Percentiles rank a stretch among this genome's conserved stretches.
These are phyloP conservation scores for Hypoxylon sp. DNA, from an alignment of 2,329 filamentous ascomycete species.

Conservation along the genomic window DNA sequence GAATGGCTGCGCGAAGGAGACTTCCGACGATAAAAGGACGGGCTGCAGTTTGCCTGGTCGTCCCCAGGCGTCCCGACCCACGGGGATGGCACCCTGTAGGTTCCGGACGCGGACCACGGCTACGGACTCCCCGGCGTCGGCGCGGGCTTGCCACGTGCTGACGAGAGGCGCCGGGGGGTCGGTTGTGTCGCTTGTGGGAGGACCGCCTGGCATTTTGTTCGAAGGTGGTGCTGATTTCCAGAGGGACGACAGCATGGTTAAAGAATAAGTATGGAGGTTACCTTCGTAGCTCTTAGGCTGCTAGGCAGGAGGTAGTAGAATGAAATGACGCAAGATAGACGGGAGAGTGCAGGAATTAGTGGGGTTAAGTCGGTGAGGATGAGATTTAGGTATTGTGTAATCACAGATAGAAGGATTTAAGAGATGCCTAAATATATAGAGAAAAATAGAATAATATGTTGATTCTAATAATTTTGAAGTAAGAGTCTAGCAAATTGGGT, in stretches of 20 bases:
- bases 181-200: slow-evolving; percentile 29
- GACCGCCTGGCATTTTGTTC: slow-evolving; percentile 25
- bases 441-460: too few species aligned
- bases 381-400: neutral
- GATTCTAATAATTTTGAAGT: too few species aligned
- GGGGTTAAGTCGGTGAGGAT: slow-evolving; percentile 2
- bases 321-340: slow-evolving; percentile 20
- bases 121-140: slow-evolving; percentile 54
- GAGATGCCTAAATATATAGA: too few species aligned
- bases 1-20: slow-evolving; percentile 66
- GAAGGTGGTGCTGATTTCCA: slow-evolving; percentile 29
- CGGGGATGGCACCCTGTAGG: slow-evolving; percentile 64
- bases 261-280: too few species aligned
- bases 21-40: slow-evolving; percentile 65
- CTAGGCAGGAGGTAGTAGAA: too few species aligned
- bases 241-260: slow-evolving; percentile 42
- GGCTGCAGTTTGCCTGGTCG: slow-evolving; percentile 67
- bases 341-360: slow-evolving; percentile 1
- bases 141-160: slow-evolving; percentile 51
- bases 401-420: neutral
- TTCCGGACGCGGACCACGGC: slow-evolving; percentile 68
- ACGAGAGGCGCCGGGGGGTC: slow-evolving; percentile 46
- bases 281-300: too few species aligned
- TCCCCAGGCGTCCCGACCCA: slow-evolving; percentile 75
- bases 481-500: too few species aligned